Evolutionary conservation across 2,329 filamentous ascomycete genomes (phyloP).

Genomic region (Arthrobotrys iridis): DNA sequence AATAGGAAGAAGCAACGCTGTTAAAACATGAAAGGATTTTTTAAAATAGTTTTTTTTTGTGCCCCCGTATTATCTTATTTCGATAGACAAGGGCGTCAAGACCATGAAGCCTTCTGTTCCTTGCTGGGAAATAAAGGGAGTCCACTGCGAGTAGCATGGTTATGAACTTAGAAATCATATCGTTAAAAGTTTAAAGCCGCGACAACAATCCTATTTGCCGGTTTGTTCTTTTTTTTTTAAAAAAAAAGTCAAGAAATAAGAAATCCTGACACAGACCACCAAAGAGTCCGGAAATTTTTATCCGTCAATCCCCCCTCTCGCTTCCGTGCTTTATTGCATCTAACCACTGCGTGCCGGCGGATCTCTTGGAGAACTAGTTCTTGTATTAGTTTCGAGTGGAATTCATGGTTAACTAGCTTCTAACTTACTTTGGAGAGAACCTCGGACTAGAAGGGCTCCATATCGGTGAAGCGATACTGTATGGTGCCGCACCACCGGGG

Average conservation of each 20-base stretch:
- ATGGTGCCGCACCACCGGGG: constrained; percentile 60
- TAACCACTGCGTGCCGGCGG: constrained; percentile 51
- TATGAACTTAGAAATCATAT: not conserved
- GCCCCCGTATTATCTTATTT: not conserved
- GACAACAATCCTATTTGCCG: not conserved
- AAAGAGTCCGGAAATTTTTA: constrained; percentile 12
- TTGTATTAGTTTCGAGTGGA: constrained; percentile 14
- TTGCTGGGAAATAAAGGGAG: not conserved
- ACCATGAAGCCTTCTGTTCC: not conserved
- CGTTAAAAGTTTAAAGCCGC: not conserved
- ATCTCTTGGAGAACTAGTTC: constrained; percentile 56
- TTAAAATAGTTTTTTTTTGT: constrained; percentile 25
- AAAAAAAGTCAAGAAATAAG: constrained; percentile 41
- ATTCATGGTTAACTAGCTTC: not conserved
- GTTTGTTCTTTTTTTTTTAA: not conserved
- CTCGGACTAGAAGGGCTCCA: constrained; percentile 57
- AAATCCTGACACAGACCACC: constrained; percentile 31
- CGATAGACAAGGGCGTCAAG: not conserved
- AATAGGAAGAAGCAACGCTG: not conserved
- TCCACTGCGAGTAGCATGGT: not conserved
- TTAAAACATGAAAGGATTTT: constrained; percentile 3
- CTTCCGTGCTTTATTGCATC: not conserved
- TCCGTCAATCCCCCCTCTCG: not conserved
- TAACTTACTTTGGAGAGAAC: constrained; percentile 58
- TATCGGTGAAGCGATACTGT: constrained; percentile 62